Percentiles rank a stretch among this genome's conserved stretches.
These are phyloP conservation scores for Globisporangium spinosum DNA, from an alignment of 352 stramenopile species.

Conservation along the genomic window DNA sequence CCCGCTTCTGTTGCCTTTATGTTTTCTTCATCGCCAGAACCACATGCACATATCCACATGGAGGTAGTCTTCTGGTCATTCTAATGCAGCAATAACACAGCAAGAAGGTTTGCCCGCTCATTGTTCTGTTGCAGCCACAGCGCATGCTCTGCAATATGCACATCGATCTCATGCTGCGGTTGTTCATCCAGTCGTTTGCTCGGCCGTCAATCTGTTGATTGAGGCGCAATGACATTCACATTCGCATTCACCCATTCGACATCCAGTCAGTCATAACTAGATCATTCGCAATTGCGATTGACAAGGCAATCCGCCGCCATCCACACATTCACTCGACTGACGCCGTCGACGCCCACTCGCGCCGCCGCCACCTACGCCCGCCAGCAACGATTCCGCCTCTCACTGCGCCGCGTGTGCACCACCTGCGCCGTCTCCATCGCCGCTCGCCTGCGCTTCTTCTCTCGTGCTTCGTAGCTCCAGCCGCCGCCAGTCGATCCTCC, in stretches of 20 bases:
- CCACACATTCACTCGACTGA: background rate
- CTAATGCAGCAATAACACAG: background rate
- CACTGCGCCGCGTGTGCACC: background rate
- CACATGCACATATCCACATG: background rate
- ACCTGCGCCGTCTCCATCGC: background rate
- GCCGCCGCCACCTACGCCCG: background rate
- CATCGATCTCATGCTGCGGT: background rate
- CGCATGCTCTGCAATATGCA: background rate
- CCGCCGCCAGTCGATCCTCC: constrained; percentile 9
- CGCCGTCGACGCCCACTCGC: background rate
- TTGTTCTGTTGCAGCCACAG: background rate
- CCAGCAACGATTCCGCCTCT: constrained; percentile 9
- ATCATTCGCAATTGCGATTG: background rate
- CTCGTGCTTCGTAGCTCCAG: background rate
- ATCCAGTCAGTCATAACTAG: background rate
- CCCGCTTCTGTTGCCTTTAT: background rate
- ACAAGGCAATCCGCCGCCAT: constrained; percentile 2
- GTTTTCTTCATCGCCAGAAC: background rate
- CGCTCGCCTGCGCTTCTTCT: background rate
- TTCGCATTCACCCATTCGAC: background rate
- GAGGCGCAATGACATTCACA: background rate
- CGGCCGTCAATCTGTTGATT: background rate
- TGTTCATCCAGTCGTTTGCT: background rate
- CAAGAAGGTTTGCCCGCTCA: background rate
- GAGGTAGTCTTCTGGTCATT: background rate